These are phyloP conservation scores for Harrya chromipes DNA, from an alignment of 768 basidiomycete genomes.

Conservation along the genomic window DNA sequence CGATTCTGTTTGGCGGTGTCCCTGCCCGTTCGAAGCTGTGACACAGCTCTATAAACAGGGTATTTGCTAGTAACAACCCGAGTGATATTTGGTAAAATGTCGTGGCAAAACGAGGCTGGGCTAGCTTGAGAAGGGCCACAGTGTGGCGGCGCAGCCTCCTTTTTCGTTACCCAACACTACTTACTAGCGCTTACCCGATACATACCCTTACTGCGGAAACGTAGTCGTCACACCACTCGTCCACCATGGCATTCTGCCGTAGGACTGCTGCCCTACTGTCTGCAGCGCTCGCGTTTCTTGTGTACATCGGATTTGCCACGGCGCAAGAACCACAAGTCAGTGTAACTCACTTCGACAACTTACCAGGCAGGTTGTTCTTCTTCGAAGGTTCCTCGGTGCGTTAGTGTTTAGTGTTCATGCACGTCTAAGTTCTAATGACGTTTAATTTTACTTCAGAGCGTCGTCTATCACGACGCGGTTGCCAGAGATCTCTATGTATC, in stretches of 20 bases:
- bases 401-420: slow-evolving; percentile 20
- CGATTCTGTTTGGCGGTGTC: no score
- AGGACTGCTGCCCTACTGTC: slow-evolving; percentile 26
- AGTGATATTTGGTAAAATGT: no score
- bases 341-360: slow-evolving; percentile 59
- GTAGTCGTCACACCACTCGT: slow-evolving; percentile 9
- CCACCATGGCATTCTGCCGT: slow-evolving; percentile 28
- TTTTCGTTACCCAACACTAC: not conserved
- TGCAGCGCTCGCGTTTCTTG: slow-evolving; percentile 23
- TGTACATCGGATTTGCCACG: slow-evolving; percentile 17
- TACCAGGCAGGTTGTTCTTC: slow-evolving; percentile 79
- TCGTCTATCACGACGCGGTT: slow-evolving; percentile 78
- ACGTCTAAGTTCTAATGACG: not conserved
- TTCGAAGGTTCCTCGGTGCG: slow-evolving; percentile 89
- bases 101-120: not conserved
- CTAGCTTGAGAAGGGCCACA: no score
- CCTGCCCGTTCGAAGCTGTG: no score
- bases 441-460: slow-evolving; percentile 39
- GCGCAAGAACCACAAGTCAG: slow-evolving; percentile 49
- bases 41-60: no score
- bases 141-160: slow-evolving; percentile 7
- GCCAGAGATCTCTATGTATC: slow-evolving; percentile 74
- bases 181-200: not conserved
- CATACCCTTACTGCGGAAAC: slow-evolving; percentile 12
- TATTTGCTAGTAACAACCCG: no score